Percentiles rank a stretch among this genome's conserved stretches.
Conservation (phyloP, 331 rosid genomes). For the Arachis monticola region DNA sequence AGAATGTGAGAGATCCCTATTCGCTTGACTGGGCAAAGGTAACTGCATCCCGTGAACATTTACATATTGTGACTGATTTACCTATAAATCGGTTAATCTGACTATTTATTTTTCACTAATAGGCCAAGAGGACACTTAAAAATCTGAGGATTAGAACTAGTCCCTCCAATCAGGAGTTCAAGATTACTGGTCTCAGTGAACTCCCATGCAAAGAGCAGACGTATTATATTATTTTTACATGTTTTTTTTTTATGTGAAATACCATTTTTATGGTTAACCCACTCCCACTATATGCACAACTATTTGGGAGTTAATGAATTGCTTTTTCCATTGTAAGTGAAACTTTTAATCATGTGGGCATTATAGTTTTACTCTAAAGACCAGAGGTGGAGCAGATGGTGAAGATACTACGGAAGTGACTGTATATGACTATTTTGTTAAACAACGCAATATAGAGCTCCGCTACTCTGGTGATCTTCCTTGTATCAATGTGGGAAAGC, state of each 20-base stretch:
- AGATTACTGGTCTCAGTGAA: slow-evolving; percentile 89
- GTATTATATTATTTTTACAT: slow-evolving; percentile 37
- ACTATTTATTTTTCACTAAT: slow-evolving; percentile 7
- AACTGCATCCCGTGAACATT: background rate
- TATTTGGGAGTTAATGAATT: background rate
- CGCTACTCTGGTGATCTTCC: slow-evolving; percentile 75
- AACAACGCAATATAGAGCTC: slow-evolving; percentile 58
- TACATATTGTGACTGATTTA: background rate
- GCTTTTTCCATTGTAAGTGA: background rate
- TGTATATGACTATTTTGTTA: slow-evolving; percentile 81
- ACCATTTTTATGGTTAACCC: no score
- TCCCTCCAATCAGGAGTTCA: slow-evolving; percentile 75
- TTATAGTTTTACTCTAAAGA: slow-evolving; percentile 69
- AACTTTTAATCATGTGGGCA: background rate
- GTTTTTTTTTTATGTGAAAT: background rate
- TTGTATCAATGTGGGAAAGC: slow-evolving; percentile 91
- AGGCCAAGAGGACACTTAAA: slow-evolving; percentile 82
- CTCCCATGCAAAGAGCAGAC: slow-evolving; percentile 69
- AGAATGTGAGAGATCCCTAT: slow-evolving; percentile 73
- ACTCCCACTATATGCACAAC: background rate
- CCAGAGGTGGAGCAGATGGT: slow-evolving; percentile 48
- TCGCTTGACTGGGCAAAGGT: slow-evolving; percentile 88
- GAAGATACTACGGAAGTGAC: slow-evolving; percentile 64
- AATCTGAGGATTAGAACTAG: slow-evolving; percentile 73
- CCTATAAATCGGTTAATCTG: background rate